Conservation (phyloP, 164 flowering plant genomes). For the Vitis labrusca region DNA sequence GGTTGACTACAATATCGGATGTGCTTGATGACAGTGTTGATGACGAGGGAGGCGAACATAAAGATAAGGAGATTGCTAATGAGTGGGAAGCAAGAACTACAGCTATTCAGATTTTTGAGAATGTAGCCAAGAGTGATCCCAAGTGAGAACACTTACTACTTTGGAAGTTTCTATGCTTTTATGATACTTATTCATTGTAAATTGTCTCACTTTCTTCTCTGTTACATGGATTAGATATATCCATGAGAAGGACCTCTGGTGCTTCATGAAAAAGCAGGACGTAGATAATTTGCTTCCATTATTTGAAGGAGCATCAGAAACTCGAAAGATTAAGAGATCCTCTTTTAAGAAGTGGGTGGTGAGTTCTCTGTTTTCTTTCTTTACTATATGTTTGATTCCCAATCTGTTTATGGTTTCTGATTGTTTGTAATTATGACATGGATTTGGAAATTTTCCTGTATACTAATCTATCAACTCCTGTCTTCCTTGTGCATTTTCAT, state of each 20-base stretch:
- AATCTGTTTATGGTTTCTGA: neutral
- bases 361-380: conserved; percentile 16
- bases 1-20: conserved; percentile 55
- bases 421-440: too few species aligned
- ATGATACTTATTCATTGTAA: neutral
- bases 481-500: too few species aligned
- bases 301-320: conserved; percentile 72
- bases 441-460: too few species aligned
- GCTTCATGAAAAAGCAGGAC: conserved; percentile 72
- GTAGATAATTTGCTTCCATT: conserved; percentile 53
- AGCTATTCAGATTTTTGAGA: conserved; percentile 62
- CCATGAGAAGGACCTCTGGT: conserved; percentile 70
- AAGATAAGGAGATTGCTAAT: conserved; percentile 54
- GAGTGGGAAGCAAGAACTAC: conserved; percentile 81
- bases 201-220: conserved; percentile 1
- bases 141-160: conserved; percentile 46
- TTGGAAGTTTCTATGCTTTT: neutral
- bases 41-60: conserved; percentile 33
- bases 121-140: conserved; percentile 69
- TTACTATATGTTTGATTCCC: neutral
- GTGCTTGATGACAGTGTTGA: conserved; percentile 25
- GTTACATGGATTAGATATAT: conserved; percentile 51
- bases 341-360: conserved; percentile 83
- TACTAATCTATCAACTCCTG: too few species aligned
- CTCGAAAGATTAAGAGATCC: conserved; percentile 57